A percentile compares a stretch with the other conserved stretches of the same genome.
These are phyloP conservation scores for Suillus bovinus DNA, from an alignment of 768 basidiomycete species.

Conservation along the genomic window DNA sequence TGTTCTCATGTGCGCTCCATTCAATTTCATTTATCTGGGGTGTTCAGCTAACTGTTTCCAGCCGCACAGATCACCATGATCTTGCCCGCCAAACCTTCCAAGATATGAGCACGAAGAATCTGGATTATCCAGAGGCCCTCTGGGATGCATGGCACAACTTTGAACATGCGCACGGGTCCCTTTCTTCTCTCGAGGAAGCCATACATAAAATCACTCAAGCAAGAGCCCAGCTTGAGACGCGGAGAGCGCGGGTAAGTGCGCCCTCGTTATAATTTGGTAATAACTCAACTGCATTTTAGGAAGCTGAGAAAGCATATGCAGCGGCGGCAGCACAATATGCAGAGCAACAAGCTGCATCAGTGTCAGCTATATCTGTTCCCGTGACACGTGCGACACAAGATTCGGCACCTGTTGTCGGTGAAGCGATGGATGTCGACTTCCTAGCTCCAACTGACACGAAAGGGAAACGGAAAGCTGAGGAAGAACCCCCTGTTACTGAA, in stretches of 20 bases:
- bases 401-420: slow-evolving; percentile 15
- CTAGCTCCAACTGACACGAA: slow-evolving; percentile 38
- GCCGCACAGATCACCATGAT: slow-evolving; percentile 54
- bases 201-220: slow-evolving; percentile 67
- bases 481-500: slow-evolving; percentile 32
- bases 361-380: slow-evolving; percentile 30
- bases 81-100: slow-evolving; percentile 67
- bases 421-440: slow-evolving; percentile 45
- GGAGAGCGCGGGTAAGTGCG: slow-evolving; percentile 59
- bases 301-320: slow-evolving; percentile 59
- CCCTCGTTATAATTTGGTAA: background rate
- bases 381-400: slow-evolving; percentile 12
- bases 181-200: slow-evolving; percentile 62
- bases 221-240: slow-evolving; percentile 57
- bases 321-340: slow-evolving; percentile 49
- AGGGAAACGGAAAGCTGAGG: slow-evolving; percentile 67
- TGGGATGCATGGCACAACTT: slow-evolving; percentile 92
- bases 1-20: slow-evolving; percentile 58
- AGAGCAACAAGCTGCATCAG: slow-evolving; percentile 39
- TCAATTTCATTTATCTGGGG: slow-evolving; percentile 5
- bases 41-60: slow-evolving; percentile 23
- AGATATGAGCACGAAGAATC: slow-evolving; percentile 63
- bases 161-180: slow-evolving; percentile 78
- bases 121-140: slow-evolving; percentile 95
- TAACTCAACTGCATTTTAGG: slow-evolving; percentile 37